phyloP scores from a whole-genome alignment of 2,329 filamentous ascomycete genomes.

The Thyridium curvatum region DNA sequence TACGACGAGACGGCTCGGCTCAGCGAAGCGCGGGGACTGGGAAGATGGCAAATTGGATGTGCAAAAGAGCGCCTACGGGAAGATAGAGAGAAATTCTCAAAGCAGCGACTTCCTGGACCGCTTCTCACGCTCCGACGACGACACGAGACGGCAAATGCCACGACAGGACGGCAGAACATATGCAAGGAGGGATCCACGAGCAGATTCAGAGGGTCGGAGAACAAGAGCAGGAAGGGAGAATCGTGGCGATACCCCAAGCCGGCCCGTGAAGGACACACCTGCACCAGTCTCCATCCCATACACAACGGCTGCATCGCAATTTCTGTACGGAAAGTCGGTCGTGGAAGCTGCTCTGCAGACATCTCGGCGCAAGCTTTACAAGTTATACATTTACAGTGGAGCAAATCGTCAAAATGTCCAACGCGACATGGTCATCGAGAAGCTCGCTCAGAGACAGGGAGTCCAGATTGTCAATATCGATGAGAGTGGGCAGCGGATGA shows the following conservation, averaged over 20 bases:
- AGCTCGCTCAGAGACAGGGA: conserved; percentile 38
- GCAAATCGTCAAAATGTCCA: conserved; percentile 36
- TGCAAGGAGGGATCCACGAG: too few species aligned
- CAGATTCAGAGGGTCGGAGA: background rate
- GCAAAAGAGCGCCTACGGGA: too few species aligned
- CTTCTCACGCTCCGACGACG: too few species aligned
- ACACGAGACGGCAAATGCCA: too few species aligned
- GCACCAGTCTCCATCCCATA: conserved; percentile 34
- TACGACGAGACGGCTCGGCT: too few species aligned
- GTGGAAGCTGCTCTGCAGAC: conserved; percentile 71
- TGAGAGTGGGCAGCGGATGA: conserved; percentile 56
- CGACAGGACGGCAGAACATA: too few species aligned
- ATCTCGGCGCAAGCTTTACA: conserved; percentile 68
- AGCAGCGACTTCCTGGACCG: too few species aligned
- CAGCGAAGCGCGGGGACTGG: too few species aligned
- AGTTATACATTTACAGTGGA: conserved; percentile 68
- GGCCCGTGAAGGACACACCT: background rate
- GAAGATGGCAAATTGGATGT: too few species aligned
- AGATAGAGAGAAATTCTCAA: too few species aligned
- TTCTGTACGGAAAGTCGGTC: conserved; percentile 78
- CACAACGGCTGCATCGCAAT: conserved; percentile 83
- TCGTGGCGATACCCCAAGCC: conserved; percentile 5
- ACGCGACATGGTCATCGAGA: conserved; percentile 31
- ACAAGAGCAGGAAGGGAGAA: background rate
- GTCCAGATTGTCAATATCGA: conserved; percentile 53